Evolutionary conservation across 2,329 filamentous ascomycete genomes (phyloP).

Genomic region (Allantophomopsis cytisporea): DNA sequence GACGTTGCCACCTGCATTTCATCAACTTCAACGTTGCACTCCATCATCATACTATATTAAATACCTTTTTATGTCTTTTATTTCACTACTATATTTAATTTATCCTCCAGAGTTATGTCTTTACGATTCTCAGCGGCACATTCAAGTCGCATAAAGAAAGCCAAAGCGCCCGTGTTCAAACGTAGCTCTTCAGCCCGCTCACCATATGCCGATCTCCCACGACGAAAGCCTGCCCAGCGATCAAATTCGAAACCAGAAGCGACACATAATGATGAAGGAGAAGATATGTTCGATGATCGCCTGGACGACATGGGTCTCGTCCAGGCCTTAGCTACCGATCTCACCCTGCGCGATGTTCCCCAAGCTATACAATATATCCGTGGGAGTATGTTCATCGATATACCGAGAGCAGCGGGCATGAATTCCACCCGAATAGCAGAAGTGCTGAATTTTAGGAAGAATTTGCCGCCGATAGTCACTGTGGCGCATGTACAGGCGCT

Average conservation of each 20-base stretch:
- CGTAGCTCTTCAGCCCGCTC: constrained; percentile 9
- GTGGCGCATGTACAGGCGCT: constrained; percentile 53
- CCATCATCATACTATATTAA: too few relatives aligned
- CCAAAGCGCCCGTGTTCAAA: constrained; percentile 13
- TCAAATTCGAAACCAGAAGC: constrained; percentile 6
- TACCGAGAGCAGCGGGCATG: constrained; percentile 48
- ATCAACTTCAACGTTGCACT: too few relatives aligned
- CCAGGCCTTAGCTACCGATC: constrained; percentile 36
- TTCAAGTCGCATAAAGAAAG: constrained; percentile 17
- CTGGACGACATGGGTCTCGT: constrained; percentile 49
- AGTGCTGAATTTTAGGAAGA: constrained; percentile 44
- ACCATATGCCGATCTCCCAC: constrained; percentile 14
- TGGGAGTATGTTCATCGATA: constrained; percentile 45
- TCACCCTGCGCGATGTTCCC: constrained; percentile 44
- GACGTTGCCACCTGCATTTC: too few relatives aligned
- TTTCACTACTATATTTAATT: not conserved
- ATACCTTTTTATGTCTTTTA: too few relatives aligned
- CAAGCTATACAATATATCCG: constrained; percentile 53
- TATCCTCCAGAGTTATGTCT: constrained; percentile 1
- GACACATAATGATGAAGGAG: constrained; percentile 12
- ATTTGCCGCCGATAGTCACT: constrained; percentile 50
- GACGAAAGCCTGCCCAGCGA: constrained; percentile 13
- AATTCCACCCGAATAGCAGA: constrained; percentile 48
- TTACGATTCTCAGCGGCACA: constrained; percentile 12
- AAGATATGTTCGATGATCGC: constrained; percentile 27